Base-by-base conservation (phyloP, 805 yeast genomes). In the Scheffersomyces coipomensis region DNA sequence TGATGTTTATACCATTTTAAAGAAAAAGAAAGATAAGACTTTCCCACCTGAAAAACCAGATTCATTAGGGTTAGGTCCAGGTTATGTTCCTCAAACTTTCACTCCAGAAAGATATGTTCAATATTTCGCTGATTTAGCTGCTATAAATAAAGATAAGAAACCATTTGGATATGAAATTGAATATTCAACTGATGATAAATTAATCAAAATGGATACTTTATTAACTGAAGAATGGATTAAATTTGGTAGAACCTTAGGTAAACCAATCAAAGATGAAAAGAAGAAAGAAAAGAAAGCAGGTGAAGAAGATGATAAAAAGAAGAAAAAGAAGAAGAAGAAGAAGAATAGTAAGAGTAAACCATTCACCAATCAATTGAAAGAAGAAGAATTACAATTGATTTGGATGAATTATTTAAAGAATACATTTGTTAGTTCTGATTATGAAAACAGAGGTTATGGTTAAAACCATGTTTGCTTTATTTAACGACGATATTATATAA, bases 41-140 rank as follows among this genome's bases (percentile, higher is more conserved):
- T 75, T 66, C 68, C 96, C 73, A 29, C 76, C 67, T 37, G 66
- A 62, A 34, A 83, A 72, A 76, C 91, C 93, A 4, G 49, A 46
- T 2, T 56, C 61, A 11, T 41, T 66, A 16, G 70, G 76, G 1
- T 56, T 82, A 27, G 96, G 96, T 0, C 96, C 96, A 2, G 96
- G 83, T 0, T 86, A 83, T 55, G 61, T 64, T 2, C 76, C 81
- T 2, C 95, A 87, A 63, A 55, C 79, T 23, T 85, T 85, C 48
- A 71, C 91, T 0, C 96, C 96, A 0, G 73, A 76, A 29, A 66
- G 79, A 43, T 88, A 82, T 60, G 79, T 79, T 1, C 95, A 86
- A 55, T 87, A 83, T 56, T 88, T 67, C 56, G 73, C 81, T n/a
- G 87, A 88, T 56, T 67, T 88, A 44, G 42, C 67, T 19, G 45